Percentiles rank a stretch among this genome's conserved stretches.
Evolutionary conservation across 2,329 filamentous ascomycete species (phyloP).

Genomic region (Fusarium sp.): DNA sequence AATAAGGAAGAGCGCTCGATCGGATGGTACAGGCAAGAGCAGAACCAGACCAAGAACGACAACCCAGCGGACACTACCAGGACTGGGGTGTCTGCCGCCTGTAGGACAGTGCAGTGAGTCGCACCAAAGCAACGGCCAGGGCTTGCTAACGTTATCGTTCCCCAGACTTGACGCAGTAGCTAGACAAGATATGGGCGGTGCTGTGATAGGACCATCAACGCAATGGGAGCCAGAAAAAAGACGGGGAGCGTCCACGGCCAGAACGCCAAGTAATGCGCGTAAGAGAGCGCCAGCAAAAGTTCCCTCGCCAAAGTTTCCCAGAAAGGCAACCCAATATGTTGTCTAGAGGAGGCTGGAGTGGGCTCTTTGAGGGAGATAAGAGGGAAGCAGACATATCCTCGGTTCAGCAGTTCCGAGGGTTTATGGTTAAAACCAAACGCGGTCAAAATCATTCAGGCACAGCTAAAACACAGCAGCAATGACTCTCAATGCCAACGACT

Average conservation of each 20-base stretch:
- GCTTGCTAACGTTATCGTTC: slow-evolving; percentile 47
- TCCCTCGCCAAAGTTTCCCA: slow-evolving; percentile 51
- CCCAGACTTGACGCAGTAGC: slow-evolving; percentile 45
- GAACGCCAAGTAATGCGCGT: slow-evolving; percentile 49
- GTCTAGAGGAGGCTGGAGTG: slow-evolving; percentile 41
- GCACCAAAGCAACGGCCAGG: slow-evolving; percentile 40
- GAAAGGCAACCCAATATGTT: slow-evolving; percentile 49
- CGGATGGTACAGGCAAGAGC: slow-evolving; percentile 23
- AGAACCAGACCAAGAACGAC: slow-evolving; percentile 20
- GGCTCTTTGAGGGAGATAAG: slow-evolving; percentile 43
- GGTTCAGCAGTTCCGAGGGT: slow-evolving; percentile 14
- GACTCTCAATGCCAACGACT: not conserved
- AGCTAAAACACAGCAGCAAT: not conserved
- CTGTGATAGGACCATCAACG: slow-evolving; percentile 43
- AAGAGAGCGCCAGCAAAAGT: slow-evolving; percentile 53
- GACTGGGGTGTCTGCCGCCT: slow-evolving; percentile 29
- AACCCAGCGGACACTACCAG: slow-evolving; percentile 20
- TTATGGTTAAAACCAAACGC: slow-evolving; percentile 12
- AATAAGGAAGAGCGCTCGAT: slow-evolving; percentile 29
- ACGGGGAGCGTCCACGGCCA: slow-evolving; percentile 35
- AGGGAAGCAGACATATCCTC: slow-evolving; percentile 26
- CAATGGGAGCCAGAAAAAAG: slow-evolving; percentile 32
- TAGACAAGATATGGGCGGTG: slow-evolving; percentile 42
- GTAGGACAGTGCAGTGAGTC: slow-evolving; percentile 29
- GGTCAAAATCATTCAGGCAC: slow-evolving; percentile 17